Conservation (phyloP, 768 basidiomycete species). For the Tephrocybe sp. region DNA sequence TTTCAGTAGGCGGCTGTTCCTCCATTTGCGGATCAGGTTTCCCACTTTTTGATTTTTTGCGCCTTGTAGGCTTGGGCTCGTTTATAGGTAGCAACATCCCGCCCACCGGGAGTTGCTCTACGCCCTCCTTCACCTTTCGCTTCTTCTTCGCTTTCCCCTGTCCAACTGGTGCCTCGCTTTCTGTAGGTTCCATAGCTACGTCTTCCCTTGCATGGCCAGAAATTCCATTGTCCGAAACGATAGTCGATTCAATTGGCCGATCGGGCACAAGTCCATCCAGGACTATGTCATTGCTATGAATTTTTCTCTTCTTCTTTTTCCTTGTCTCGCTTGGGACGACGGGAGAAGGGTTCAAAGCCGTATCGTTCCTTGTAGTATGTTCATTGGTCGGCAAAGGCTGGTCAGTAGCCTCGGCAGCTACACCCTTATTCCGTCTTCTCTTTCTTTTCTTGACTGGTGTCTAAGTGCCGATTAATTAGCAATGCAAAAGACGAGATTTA, state of each 20-base stretch:
- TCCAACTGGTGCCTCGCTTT: background rate
- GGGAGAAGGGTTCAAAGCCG: background rate
- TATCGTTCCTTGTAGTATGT: too few relatives aligned
- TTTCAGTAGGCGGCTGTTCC: background rate
- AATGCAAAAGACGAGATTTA: background rate
- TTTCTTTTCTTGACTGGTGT: background rate
- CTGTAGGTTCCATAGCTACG: background rate
- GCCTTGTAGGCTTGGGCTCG: too few relatives aligned
- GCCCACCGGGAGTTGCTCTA: background rate
- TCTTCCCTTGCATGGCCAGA: background rate
- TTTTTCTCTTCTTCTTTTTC: constrained; percentile 16
- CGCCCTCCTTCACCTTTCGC: background rate
- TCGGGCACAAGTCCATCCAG: background rate
- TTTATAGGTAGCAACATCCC: background rate
- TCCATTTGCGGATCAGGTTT: too few relatives aligned
- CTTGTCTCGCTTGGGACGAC: constrained; percentile 2
- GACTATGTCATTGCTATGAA: background rate
- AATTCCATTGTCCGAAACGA: background rate
- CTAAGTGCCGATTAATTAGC: background rate
- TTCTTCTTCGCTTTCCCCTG: background rate
- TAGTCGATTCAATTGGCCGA: background rate
- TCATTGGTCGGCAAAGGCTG: too few relatives aligned
- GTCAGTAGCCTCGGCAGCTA: too few relatives aligned
- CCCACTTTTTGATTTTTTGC: too few relatives aligned
- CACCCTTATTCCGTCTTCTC: background rate